Evolutionary conservation across 2,329 filamentous ascomycete genomes (phyloP).

Genomic region (Neonectria neomacrospora): DNA sequence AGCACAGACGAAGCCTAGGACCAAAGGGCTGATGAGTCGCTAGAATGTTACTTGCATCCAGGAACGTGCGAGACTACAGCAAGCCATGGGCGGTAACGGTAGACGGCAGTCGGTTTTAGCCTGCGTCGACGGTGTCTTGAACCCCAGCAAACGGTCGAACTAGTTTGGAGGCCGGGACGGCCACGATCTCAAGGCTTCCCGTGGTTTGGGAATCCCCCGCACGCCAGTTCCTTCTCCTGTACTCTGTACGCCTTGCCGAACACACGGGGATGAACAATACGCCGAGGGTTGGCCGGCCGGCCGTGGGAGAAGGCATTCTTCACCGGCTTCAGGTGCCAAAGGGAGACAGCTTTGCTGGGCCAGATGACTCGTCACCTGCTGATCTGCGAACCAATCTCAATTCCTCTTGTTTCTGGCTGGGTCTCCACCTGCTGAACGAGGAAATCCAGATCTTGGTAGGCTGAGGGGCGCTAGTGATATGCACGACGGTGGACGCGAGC

Average conservation of each 20-base stretch:
- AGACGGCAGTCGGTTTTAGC: constrained; percentile 43
- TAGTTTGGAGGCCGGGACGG: constrained; percentile 39
- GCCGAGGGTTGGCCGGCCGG: constrained; percentile 23
- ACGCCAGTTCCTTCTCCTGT: constrained; percentile 36
- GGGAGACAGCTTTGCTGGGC: constrained; percentile 19
- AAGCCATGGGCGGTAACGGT: constrained; percentile 45
- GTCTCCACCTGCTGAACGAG: constrained; percentile 37
- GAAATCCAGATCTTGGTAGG: constrained; percentile 44
- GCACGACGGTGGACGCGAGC: constrained; percentile 43
- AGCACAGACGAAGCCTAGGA: constrained; percentile 35
- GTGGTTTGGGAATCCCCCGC: constrained; percentile 45
- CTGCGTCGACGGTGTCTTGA: constrained; percentile 42
- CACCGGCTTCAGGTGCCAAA: constrained; percentile 13
- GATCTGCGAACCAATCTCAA: constrained; percentile 46
- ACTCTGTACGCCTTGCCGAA: constrained; percentile 17
- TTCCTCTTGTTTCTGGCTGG: constrained; percentile 35
- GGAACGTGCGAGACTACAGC: constrained; percentile 47
- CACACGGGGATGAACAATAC: constrained; percentile 20
- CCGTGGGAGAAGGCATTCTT: constrained; percentile 7
- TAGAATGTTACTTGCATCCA: constrained; percentile 45
- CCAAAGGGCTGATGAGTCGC: constrained; percentile 41
- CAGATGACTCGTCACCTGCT: constrained; percentile 43
- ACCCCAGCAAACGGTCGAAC: constrained; percentile 39
- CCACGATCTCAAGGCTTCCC: constrained; percentile 44
- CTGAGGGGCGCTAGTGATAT: constrained; percentile 44